Conservation (phyloP, 2,329 filamentous ascomycete genomes). For the Blastomyces silverae region DNA sequence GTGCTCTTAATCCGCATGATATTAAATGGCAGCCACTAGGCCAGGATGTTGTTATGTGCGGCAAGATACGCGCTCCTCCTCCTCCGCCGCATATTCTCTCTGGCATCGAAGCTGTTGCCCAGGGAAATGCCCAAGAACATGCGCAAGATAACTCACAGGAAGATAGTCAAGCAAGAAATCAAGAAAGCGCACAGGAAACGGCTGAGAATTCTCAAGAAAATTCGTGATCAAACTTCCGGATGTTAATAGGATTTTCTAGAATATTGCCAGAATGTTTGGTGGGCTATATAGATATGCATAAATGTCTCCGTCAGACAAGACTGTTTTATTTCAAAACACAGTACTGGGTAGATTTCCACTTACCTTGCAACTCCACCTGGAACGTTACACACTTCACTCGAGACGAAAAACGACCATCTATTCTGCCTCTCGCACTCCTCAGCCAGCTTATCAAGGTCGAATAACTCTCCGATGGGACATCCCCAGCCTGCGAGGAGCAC, state of each 20-base stretch:
- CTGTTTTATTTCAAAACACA: background rate
- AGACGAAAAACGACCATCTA: conserved; percentile 48
- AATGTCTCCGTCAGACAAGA: background rate
- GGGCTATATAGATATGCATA: conserved; percentile 15
- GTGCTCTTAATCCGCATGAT: conserved; percentile 59
- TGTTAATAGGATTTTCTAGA: conserved; percentile 15
- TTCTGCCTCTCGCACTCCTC: conserved; percentile 34
- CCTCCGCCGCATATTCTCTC: conserved; percentile 19
- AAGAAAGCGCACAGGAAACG: conserved; percentile 6
- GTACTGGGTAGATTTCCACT: background rate
- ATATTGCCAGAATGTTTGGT: conserved; percentile 21
- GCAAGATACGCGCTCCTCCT: conserved; percentile 44
- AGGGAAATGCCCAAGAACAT: conserved; percentile 7
- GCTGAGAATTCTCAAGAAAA: conserved; percentile 2
- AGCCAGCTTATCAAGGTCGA: conserved; percentile 42
- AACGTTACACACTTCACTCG: conserved; percentile 46
- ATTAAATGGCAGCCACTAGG: conserved; percentile 72
- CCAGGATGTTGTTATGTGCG: conserved; percentile 76
- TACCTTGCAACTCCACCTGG: conserved; percentile 38
- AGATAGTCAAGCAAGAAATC: background rate
- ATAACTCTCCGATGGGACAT: conserved; percentile 45
- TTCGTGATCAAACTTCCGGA: conserved; percentile 1
- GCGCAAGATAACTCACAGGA: conserved; percentile 7
- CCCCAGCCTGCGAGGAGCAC: conserved; percentile 49
- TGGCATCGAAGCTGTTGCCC: conserved; percentile 21